Evolutionary conservation across 805 yeast genomes (phyloP), one percentile per base, ranked within the genome.

Genomic region (Spathaspora hagerdaliae): DNA sequence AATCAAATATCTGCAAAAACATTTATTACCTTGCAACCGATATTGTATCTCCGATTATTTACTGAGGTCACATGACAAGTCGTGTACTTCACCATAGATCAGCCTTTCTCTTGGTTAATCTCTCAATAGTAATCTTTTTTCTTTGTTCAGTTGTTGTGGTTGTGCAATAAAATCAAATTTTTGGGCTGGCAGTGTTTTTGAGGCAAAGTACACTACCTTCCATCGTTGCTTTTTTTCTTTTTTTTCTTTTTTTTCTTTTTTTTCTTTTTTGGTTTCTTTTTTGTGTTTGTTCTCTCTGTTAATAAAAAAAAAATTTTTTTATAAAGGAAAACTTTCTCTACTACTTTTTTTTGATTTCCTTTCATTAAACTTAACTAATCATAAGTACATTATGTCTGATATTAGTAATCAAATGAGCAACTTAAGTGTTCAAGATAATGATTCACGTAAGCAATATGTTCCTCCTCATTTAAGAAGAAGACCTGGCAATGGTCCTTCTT

Each of bases 351-450:
- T 43, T 34, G 27, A 7, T 24, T 29, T 29, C 9, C 32, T 9
- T 9, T 13, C 19, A 13, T 27, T 9, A 36, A 29, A 42, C 15
- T 38, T 31, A 43, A 11, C n/a, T 29, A 15, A 31, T 15, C 12
- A 10, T 33, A 13, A 29, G n/a, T 7, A 41, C 8, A 37, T 29
- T 49, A 81, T 81, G 85, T 67, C 84, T 59, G 82, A 81, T 61
- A 67, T 81, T 61, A 70, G 79, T 55, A 72, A 76, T 63, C 74
- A 77, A 59, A 69, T 81, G 75, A 74, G 75, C 65, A 74, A 79
- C 59, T 73, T 81, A 56, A 75, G 73, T 59, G 74, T 81, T 51
- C 64, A 67, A 57, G 74, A 63, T 45, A 62, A 57, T 48, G 63
- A 50, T 36, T 3, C 9, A 27, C 52, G 58, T 43, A 55, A 64